A percentile compares a stretch with the other conserved stretches of the same genome.
Evolutionary conservation across 768 basidiomycete genomes (phyloP).

Genomic region (Mycena metata): DNA sequence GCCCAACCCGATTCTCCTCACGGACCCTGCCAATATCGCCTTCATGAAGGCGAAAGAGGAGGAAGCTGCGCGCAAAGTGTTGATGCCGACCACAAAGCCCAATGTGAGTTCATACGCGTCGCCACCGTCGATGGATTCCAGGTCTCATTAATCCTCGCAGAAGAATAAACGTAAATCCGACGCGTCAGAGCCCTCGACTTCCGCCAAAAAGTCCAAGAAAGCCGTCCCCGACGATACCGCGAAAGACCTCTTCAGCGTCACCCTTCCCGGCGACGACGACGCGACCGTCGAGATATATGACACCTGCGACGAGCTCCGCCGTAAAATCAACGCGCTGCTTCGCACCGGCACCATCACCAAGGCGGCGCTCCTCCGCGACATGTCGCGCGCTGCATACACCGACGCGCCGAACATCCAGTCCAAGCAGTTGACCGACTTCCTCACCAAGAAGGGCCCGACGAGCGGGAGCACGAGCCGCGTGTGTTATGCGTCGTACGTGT

Average conservation of each 20-base stretch:
- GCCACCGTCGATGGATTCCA: constrained; percentile 2
- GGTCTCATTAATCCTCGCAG: neutral
- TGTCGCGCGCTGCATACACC: constrained; percentile 35
- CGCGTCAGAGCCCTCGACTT: constrained; percentile 3
- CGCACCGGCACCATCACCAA: constrained; percentile 35
- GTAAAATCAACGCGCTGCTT: constrained; percentile 34
- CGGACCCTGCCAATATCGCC: constrained; percentile 14
- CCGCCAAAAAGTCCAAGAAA: constrained; percentile 8
- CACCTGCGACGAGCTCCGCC: constrained; percentile 36
- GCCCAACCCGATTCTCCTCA: constrained; percentile 22
- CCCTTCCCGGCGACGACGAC: constrained; percentile 33
- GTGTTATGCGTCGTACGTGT: constrained; percentile 36
- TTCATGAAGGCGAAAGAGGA: constrained; percentile 13
- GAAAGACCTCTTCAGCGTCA: constrained; percentile 30
- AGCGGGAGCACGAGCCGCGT: constrained; percentile 37
- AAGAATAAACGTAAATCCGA: constrained; percentile 15
- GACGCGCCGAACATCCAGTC: constrained; percentile 38
- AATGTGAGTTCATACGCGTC: constrained; percentile 3
- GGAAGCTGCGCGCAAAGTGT: neutral
- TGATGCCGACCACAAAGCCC: constrained; percentile 6
- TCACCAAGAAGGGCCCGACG: constrained; percentile 34
- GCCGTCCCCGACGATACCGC: neutral
- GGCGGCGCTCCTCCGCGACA: constrained; percentile 34
- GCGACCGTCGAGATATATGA: constrained; percentile 31
- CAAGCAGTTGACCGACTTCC: constrained; percentile 35